Base-by-base conservation (phyloP, 176 grass and related monocot genomes). In the Oryza nivara region DNA sequence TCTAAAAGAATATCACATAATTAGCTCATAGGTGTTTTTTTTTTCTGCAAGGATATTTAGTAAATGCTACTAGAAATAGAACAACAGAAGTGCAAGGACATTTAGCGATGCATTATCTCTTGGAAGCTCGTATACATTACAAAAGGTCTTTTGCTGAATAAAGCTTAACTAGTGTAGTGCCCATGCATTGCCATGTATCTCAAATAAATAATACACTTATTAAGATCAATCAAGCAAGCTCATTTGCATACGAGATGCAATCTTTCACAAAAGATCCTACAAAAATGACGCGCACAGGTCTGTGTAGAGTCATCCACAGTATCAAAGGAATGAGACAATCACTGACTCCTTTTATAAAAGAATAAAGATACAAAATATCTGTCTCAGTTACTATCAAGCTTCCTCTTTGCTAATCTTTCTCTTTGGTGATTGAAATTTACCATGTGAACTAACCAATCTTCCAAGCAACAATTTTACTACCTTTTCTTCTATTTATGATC, bases 1-100 rank as follows among this genome's bases (percentile, higher is more conserved):
- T 58, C 6, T 58, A 3, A 58, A 58, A 58, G 52, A 38, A 38
- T 38, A 51, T 51, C 14, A 15, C 14, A 67, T 83, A 54, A 13
- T 0, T 76, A 34, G 43, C 25, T 48, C 43, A 67, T n/a, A 12
- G n/a, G 46, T 54, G 26, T 4, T 16, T 44, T 75, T 17, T 17
- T 75, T 17, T 76, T 76, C 8, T 40, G 9, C 36, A 13, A 19
- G 25, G 72, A 76, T 0, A 56, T 56, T 56, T 68, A 77, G 72
- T 73, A 32, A 79, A 88, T 73, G 47, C 17, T 76, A 16, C 17
- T n/a, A n/a, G n/a, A 64, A 76, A 43, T 70, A 36, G 20, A 81
- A 56, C 51, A 75, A 20, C 28, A 45, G 19, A 74, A 67, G 28
- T 45, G 54, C 30, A 76, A 73, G 67, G 5, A 65, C 11, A 61